phyloP scores from a whole-genome alignment of 768 basidiomycete genomes.

The Royoungia palumana region DNA sequence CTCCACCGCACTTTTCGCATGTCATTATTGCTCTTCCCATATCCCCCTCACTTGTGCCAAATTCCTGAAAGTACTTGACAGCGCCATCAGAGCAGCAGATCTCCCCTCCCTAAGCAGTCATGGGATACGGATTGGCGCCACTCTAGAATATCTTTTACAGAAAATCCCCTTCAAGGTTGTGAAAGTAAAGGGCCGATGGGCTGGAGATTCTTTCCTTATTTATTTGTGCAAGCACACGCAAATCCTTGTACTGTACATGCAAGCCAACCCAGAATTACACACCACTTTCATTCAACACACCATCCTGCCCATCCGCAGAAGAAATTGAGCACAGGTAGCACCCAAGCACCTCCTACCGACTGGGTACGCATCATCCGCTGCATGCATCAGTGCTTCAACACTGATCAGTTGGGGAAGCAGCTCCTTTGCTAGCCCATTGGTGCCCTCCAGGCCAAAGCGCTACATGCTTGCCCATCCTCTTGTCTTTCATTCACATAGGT shows the following conservation, averaged over 20 bases:
- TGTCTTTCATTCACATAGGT: too few relatives aligned
- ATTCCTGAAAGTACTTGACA: conserved; percentile 20
- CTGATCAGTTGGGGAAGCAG: too few relatives aligned
- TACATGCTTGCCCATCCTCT: too few relatives aligned
- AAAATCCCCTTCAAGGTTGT: conserved; percentile 37
- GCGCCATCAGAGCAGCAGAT: conserved; percentile 5
- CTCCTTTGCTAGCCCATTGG: too few relatives aligned
- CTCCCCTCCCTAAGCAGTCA: conserved; percentile 20
- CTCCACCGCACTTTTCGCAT: conserved; percentile 31
- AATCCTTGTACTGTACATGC: conserved; percentile 32
- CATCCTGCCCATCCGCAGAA: conserved; percentile 4
- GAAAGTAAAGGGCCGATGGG: conserved; percentile 33
- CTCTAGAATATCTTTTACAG: conserved; percentile 36
- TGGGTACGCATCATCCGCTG: too few relatives aligned
- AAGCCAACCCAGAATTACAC: conserved; percentile 15
- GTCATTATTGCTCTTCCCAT: background rate
- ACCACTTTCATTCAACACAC: conserved; percentile 3
- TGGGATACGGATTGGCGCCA: conserved; percentile 29
- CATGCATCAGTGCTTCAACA: too few relatives aligned
- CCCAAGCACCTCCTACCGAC: too few relatives aligned
- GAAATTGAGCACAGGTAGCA: too few relatives aligned
- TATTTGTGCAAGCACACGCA: conserved; percentile 28
- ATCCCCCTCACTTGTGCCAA: conserved; percentile 27
- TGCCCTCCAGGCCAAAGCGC: too few relatives aligned
- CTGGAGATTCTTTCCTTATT: conserved; percentile 30